Conservation (phyloP, 257 asterid species). For the Rehmannia glutinosa region DNA sequence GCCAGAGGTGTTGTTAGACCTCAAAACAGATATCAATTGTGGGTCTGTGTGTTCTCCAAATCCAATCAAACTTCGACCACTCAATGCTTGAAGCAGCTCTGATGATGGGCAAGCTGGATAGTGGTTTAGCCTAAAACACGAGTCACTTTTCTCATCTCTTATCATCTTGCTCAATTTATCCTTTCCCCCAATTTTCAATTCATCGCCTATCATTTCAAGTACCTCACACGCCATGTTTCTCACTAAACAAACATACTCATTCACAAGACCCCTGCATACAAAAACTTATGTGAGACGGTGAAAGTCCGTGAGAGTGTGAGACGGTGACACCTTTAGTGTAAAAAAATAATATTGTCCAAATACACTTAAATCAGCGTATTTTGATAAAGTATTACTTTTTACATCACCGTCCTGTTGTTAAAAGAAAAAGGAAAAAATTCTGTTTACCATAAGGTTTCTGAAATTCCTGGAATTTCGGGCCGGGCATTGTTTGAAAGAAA, state of each 20-base stretch:
- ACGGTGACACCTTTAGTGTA: too few species aligned
- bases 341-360: too few species aligned
- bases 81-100: slow-evolving; percentile 29
- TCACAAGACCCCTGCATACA: slow-evolving; percentile 33
- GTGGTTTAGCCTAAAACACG: slow-evolving; percentile 44
- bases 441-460: slow-evolving; percentile 28
- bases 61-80: slow-evolving; percentile 36
- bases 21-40: background rate
- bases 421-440: too few species aligned
- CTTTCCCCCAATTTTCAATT: background rate
- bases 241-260: slow-evolving; percentile 29
- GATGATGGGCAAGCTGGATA: slow-evolving; percentile 46
- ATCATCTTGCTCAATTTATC: slow-evolving; percentile 28
- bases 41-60: slow-evolving; percentile 35
- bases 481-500: slow-evolving; percentile 8
- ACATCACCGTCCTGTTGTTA: too few species aligned
- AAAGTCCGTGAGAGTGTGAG: too few species aligned
- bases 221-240: slow-evolving; percentile 33
- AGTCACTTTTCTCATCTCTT: slow-evolving; percentile 36
- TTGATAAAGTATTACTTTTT: too few species aligned
- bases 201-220: slow-evolving; percentile 50
- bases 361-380: background rate
- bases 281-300: background rate
- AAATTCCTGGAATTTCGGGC: slow-evolving; percentile 21
- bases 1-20: background rate